phyloP scores from a whole-genome alignment of 2,329 filamentous ascomycete species.

The Hortaea sp. region DNA sequence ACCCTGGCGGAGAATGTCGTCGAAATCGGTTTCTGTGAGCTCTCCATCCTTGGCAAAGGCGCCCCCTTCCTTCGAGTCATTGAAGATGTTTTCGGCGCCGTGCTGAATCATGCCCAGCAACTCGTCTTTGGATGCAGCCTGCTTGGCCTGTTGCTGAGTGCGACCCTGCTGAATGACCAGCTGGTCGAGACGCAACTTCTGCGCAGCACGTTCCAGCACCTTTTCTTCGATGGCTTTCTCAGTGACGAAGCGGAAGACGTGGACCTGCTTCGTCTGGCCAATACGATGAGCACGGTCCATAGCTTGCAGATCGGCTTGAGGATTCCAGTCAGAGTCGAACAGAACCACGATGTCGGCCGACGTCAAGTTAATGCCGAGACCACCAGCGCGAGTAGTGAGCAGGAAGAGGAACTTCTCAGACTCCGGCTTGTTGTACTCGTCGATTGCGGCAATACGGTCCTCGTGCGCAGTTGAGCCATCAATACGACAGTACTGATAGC shows the following conservation, averaged over 20 bases:
- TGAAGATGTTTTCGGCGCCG: conserved; percentile 87
- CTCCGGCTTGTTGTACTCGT: conserved; percentile 92
- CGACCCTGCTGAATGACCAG: conserved; percentile 96
- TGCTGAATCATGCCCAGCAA: conserved; percentile 97
- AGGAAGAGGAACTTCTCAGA: conserved; percentile 97
- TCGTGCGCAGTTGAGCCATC: conserved; percentile 95
- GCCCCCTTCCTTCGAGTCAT: conserved; percentile 55
- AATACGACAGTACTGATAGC: conserved; percentile 93
- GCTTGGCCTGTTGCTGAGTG: conserved; percentile 80
- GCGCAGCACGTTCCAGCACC: conserved; percentile 88
- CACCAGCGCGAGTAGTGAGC: conserved; percentile 88
- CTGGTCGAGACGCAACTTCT: conserved; percentile 92
- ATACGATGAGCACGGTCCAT: conserved; percentile 99
- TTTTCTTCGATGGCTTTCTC: conserved; percentile 99
- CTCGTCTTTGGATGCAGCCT: conserved; percentile 90
- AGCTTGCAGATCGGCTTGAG: conserved; percentile 92
- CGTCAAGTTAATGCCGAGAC: conserved; percentile 92
- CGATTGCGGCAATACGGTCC: conserved; percentile 92
- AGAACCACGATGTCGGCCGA: conserved; percentile 90
- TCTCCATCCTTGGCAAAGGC: conserved; percentile 50
- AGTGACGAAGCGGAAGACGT: conserved; percentile 93
- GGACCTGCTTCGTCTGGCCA: conserved; percentile 94
- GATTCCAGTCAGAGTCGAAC: conserved; percentile 98
- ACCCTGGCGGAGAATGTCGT: conserved; percentile 74
- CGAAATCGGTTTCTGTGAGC: conserved; percentile 81